Evolutionary conservation across 2,329 filamentous ascomycete species (phyloP).

Genomic region (Rhynchosporium graminicola): DNA sequence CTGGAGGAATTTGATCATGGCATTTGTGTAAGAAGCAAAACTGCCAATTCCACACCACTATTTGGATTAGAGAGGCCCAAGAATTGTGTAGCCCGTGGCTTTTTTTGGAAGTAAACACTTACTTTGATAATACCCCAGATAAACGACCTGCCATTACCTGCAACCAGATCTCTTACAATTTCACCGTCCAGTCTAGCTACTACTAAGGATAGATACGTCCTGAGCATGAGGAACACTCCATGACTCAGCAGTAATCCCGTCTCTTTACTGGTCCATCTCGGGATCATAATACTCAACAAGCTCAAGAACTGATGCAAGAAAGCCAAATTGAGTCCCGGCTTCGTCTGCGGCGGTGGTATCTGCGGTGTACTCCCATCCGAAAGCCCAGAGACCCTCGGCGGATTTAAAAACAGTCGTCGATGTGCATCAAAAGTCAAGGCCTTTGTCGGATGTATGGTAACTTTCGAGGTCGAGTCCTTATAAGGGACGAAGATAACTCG

Average conservation of each 20-base stretch:
- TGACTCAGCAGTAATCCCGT: slow-evolving; percentile 88
- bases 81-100: neutral
- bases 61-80: slow-evolving; percentile 23
- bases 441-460: slow-evolving; percentile 88
- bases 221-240: slow-evolving; percentile 82
- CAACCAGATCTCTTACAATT: slow-evolving; percentile 94
- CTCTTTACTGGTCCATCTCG: slow-evolving; percentile 93
- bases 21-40: slow-evolving; percentile 94
- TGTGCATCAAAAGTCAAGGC: slow-evolving; percentile 95
- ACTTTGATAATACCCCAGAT: slow-evolving; percentile 83
- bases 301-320: slow-evolving; percentile 97
- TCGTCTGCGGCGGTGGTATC: slow-evolving; percentile 86
- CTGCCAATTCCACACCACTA: slow-evolving; percentile 91
- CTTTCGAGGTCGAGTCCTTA: slow-evolving; percentile 83
- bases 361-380: slow-evolving; percentile 62
- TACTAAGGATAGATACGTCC: slow-evolving; percentile 91
- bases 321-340: slow-evolving; percentile 90
- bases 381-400: slow-evolving; percentile 78
- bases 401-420: slow-evolving; percentile 87
- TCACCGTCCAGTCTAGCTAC: slow-evolving; percentile 93
- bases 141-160: slow-evolving; percentile 86
- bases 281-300: slow-evolving; percentile 96
- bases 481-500: slow-evolving; percentile 95
- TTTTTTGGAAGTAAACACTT: slow-evolving; percentile 29
- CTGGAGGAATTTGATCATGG: slow-evolving; percentile 98